phyloP scores from a whole-genome alignment of 306 rosid species.

The Vigna unguiculata region DNA sequence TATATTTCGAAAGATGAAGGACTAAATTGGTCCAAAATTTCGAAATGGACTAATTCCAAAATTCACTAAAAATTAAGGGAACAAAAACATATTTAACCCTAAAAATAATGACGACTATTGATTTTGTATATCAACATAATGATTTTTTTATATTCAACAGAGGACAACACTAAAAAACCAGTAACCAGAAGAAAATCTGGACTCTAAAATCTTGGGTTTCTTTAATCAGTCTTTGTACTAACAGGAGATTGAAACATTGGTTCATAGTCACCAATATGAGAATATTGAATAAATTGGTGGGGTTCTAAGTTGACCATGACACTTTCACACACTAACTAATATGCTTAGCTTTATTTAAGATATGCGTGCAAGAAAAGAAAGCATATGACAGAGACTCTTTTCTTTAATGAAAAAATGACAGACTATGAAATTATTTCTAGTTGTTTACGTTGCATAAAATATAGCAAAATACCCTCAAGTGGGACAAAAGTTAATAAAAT shows the following conservation, averaged over 20 bases:
- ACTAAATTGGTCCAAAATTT: too few species aligned
- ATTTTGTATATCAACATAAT: too few species aligned
- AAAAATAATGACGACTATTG: too few species aligned
- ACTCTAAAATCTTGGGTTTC: too few species aligned
- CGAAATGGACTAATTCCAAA: too few species aligned
- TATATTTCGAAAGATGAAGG: too few species aligned
- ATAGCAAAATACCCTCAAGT: background rate
- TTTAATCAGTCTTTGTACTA: background rate
- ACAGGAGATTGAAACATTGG: background rate
- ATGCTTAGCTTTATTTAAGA: background rate
- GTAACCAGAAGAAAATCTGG: too few species aligned
- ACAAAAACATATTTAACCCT: too few species aligned
- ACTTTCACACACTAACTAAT: conserved; percentile 2
- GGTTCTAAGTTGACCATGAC: background rate
- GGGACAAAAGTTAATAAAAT: background rate
- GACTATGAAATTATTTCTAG: background rate
- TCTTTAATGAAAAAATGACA: too few species aligned
- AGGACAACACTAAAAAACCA: too few species aligned
- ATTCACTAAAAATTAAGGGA: too few species aligned
- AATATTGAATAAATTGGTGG: background rate
- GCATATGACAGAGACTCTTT: background rate
- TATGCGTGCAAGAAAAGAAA: conserved; percentile 13
- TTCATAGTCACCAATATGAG: background rate
- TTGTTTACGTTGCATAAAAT: background rate
- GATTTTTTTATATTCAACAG: too few species aligned